Evolutionary conservation across 2,329 filamentous ascomycete species (phyloP).

Genomic region (Hymenoscyphus infarciens): DNA sequence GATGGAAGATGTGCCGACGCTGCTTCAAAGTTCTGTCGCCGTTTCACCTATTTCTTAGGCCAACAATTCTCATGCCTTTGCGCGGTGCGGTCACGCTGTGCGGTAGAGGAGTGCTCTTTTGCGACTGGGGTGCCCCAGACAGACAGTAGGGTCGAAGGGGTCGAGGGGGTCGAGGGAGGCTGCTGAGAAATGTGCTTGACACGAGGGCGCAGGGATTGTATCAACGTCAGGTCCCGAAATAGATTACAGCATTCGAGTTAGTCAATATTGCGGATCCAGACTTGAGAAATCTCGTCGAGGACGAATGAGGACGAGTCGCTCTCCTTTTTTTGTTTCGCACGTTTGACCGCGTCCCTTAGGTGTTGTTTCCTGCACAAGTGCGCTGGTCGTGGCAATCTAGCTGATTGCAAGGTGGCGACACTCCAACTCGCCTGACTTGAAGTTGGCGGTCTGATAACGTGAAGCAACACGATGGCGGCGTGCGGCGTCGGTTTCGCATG

Average conservation of each 20-base stretch:
- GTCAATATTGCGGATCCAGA: conserved; percentile 1
- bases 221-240: neutral
- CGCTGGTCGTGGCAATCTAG: neutral
- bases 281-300: neutral
- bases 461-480: neutral
- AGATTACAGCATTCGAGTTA: neutral
- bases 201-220: neutral
- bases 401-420: neutral
- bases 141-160: neutral
- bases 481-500: neutral
- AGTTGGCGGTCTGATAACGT: neutral
- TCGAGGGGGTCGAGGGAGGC: neutral
- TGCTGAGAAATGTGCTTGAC: conserved; percentile 1
- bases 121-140: neutral
- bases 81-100: neutral
- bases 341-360: neutral
- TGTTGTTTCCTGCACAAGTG: neutral
- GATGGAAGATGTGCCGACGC: neutral
- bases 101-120: neutral
- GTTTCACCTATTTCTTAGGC: neutral
- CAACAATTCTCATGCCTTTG: neutral
- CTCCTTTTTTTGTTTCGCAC: neutral
- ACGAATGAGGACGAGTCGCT: neutral
- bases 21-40: neutral
- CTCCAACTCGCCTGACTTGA: neutral